A percentile compares a stretch with the other conserved stretches of the same genome.
Conservation (phyloP, 805 yeast genomes). For the Yarrowia porcina region DNA sequence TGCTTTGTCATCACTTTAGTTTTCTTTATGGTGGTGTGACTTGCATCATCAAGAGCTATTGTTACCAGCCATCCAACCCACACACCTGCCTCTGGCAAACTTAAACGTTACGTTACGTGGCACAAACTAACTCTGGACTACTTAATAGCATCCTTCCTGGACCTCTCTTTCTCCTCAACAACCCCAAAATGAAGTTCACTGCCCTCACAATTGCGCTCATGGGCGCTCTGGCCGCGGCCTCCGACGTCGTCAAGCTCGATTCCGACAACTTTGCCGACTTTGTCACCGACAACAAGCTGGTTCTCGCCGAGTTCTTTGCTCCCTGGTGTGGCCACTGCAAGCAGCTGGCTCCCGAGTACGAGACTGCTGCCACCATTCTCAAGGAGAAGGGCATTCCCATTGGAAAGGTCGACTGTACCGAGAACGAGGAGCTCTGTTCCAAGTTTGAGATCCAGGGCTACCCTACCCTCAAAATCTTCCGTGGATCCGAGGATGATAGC, state of each 20-base stretch:
- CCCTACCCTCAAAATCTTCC: constrained; percentile 78
- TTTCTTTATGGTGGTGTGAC: not conserved
- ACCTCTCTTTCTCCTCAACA: constrained; percentile 10
- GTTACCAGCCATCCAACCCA: constrained; percentile 6
- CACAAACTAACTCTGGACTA: constrained; percentile 21
- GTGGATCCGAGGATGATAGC: constrained; percentile 39
- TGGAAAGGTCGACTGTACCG: constrained; percentile 79
- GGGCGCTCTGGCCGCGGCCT: constrained; percentile 51
- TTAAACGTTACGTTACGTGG: constrained; percentile 23
- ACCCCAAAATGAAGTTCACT: constrained; percentile 42
- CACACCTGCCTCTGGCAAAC: constrained; percentile 5
- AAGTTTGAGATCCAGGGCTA: constrained; percentile 67
- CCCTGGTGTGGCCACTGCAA: constrained; percentile 98
- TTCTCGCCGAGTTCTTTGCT: constrained; percentile 82
- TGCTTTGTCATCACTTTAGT: too few relatives aligned
- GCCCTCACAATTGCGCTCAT: constrained; percentile 35
- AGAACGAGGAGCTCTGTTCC: constrained; percentile 66
- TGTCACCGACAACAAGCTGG: constrained; percentile 69
- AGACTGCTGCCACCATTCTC: constrained; percentile 61
- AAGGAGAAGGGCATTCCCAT: constrained; percentile 41
- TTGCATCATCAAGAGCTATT: not conserved
- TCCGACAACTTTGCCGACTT: constrained; percentile 62
- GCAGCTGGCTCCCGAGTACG: constrained; percentile 60
- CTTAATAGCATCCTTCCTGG: constrained; percentile 13
- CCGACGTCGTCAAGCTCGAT: constrained; percentile 81